A percentile compares a stretch with the other conserved stretches of the same genome.
These are phyloP conservation scores for Rubia yunnanensis DNA, from an alignment of 257 asterid genomes.

Conservation along the genomic window DNA sequence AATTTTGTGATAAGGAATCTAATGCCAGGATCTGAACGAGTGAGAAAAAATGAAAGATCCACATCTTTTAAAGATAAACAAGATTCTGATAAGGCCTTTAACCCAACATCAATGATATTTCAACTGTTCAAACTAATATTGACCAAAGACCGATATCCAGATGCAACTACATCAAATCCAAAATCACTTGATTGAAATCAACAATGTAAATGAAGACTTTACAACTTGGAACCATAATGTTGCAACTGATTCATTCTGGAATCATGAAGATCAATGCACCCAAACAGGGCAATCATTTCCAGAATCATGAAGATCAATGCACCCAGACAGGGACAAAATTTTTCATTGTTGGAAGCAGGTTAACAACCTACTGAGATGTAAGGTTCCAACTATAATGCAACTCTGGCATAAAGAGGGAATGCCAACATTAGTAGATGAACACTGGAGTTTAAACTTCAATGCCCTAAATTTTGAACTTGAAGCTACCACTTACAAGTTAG, in stretches of 20 bases:
- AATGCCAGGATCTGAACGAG: conserved; percentile 51
- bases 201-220: conserved; percentile 42
- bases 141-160: conserved; percentile 44
- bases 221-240: conserved; percentile 32
- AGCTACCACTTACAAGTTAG: conserved; percentile 65
- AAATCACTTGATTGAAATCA: conserved; percentile 44
- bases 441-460: conserved; percentile 48
- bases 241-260: conserved; percentile 37
- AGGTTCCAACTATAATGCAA: conserved; percentile 21
- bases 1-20: conserved; percentile 33
- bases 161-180: conserved; percentile 43
- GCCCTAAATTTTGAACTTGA: conserved; percentile 46
- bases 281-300: no score
- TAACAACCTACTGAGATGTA: conserved; percentile 39
- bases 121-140: conserved; percentile 61
- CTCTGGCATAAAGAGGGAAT: conserved; percentile 30
- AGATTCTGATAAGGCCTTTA: conserved; percentile 37
- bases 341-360: conserved; percentile 41
- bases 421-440: conserved; percentile 35
- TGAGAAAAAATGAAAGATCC: conserved; percentile 50
- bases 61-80: conserved; percentile 39
- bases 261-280: conserved; percentile 61
- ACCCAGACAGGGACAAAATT: conserved; percentile 48
- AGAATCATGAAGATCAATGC: no score
- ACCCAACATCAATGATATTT: conserved; percentile 49